Evolutionary conservation across 208 protist genomes (phyloP).

Genomic region (Trypanosoma brucei): DNA sequence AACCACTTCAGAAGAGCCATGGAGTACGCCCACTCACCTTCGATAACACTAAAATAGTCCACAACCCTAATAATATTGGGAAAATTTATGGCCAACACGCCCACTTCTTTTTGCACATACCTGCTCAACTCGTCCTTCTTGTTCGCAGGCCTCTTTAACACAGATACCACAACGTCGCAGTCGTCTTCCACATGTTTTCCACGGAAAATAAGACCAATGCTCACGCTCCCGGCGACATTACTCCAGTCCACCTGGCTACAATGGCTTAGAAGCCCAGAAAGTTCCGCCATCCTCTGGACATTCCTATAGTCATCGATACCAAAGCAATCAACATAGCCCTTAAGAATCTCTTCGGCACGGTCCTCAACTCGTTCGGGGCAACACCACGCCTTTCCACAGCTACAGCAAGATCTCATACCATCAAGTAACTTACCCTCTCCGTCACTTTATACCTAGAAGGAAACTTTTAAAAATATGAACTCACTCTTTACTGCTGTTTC

Average conservation of each 20-base stretch:
- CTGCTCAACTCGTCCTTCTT: not conserved
- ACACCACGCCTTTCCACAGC: no score
- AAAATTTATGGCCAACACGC: not conserved
- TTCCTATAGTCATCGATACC: not conserved
- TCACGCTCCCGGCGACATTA: not conserved
- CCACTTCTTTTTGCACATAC: not conserved
- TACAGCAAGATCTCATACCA: no score
- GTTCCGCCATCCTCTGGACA: not conserved
- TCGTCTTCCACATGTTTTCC: not conserved
- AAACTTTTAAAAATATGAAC: no score
- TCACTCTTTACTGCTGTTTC: no score
- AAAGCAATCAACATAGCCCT: not conserved
- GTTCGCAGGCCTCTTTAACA: not conserved
- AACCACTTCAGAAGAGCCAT: not conserved
- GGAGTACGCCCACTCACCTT: not conserved
- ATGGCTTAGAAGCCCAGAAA: not conserved
- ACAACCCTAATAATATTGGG: not conserved
- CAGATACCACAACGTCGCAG: not conserved
- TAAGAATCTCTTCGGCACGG: not conserved
- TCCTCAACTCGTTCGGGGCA: no score
- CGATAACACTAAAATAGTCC: conserved; percentile 1
- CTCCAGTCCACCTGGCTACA: conserved; percentile 5
- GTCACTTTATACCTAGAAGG: no score
- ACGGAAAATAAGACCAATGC: not conserved
- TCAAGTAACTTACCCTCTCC: no score